Evolutionary conservation across 768 basidiomycete genomes (phyloP).

Genomic region (Kwoniella pini): DNA sequence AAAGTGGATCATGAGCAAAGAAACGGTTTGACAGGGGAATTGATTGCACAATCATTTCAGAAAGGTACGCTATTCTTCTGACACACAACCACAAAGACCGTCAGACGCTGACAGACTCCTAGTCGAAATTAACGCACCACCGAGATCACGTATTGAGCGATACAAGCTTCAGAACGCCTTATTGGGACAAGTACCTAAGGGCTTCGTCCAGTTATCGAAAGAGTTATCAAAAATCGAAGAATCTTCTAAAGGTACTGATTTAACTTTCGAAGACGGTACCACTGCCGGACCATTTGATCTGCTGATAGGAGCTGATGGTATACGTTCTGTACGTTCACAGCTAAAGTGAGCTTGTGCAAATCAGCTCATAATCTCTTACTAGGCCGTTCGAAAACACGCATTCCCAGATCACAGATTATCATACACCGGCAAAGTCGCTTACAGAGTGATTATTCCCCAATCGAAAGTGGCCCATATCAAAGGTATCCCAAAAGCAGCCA

Average conservation of each 20-base stretch:
- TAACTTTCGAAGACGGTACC: conserved; percentile 33
- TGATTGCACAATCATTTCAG: conserved; percentile 11
- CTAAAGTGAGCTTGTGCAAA: no score
- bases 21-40: conserved; percentile 23
- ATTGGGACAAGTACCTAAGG: conserved; percentile 24
- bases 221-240: conserved; percentile 21
- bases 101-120: no score
- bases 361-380: background rate
- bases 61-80: conserved; percentile 2
- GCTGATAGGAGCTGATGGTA: conserved; percentile 44
- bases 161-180: conserved; percentile 36
- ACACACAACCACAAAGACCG: background rate
- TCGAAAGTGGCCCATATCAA: conserved; percentile 25
- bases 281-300: conserved; percentile 27
- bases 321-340: conserved; percentile 32
- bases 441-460: conserved; percentile 28
- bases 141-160: conserved; percentile 30
- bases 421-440: conserved; percentile 42
- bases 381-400: conserved; percentile 34
- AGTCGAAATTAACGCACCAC: conserved; percentile 6
- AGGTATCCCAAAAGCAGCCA: conserved; percentile 17
- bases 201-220: conserved; percentile 35
- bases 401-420: conserved; percentile 37
- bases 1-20: conserved; percentile 20
- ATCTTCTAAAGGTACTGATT: conserved; percentile 1